Base-by-base conservation (phyloP, 2,329 filamentous ascomycete genomes). In the Trichoderma asperellum region DNA sequence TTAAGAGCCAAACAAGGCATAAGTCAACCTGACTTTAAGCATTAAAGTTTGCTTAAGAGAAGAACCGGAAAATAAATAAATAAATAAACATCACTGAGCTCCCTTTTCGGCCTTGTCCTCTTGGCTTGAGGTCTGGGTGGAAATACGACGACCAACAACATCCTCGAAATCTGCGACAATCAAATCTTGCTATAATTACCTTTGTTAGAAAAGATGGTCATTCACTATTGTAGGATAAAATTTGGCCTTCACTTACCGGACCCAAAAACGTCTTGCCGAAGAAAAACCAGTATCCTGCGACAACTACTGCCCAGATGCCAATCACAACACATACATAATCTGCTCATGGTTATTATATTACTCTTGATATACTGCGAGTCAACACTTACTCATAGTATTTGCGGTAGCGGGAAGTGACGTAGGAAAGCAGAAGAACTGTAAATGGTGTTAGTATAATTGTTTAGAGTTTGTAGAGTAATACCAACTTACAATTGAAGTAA, bases 301-400 rank as follows among this genome's bases (percentile, higher is more conserved):
- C 62, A 7, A 65, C 62, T n/a, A 65, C 11, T 5, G 52, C 62
- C 21, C 56, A 65, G 37, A 65, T 65, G 35, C 62, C 62, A 37
- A 65, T 65, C 2, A 65, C 62, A 32, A 47, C 62, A 37, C 62
- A 65, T 24, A 65, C 62, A 12, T 65, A 65, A 21, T 65, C 62
- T 65, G 43, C 14, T 8, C 6, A 34, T n/a, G n/a, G 21, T 24
- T 8, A 47, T 56, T 57, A 57, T 52, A 24, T 16, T 37, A 7
- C 21, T 47, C 21, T 11, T 14, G 2, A n/a, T 21, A 4, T 11
- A 32, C 1, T 16, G 21, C 34, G 35, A 57, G 40, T 11, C 32
- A 2, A 29, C 11, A 65, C 62, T 57, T 47, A 65, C 62, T 65
- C 62, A 65, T 65, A n/a, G 37, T 57, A 21, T 65, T 29, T 11